Percentiles rank a stretch among this genome's conserved stretches.
These are phyloP conservation scores for Aspergillus transmontanensis DNA, from an alignment of 2,329 filamentous ascomycete genomes.

Conservation along the genomic window DNA sequence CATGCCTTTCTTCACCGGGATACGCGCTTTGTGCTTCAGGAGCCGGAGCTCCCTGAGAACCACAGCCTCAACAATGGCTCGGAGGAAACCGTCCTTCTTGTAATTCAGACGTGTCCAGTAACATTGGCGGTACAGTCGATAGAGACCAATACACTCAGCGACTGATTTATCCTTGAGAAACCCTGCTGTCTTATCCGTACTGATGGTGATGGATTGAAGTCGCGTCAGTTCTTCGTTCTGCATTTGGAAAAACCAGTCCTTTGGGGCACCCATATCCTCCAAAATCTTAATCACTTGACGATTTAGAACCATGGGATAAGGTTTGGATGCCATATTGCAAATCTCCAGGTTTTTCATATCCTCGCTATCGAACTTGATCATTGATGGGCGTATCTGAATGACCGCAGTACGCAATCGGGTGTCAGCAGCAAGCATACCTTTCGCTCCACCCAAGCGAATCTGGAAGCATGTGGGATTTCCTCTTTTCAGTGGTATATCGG, in stretches of 20 bases:
- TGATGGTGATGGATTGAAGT: slow-evolving; percentile 62
- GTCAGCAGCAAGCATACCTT: slow-evolving; percentile 78
- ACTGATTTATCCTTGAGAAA: slow-evolving; percentile 67
- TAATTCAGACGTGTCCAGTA: slow-evolving; percentile 64
- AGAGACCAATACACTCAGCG: slow-evolving; percentile 62
- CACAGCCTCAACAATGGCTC: slow-evolving; percentile 68
- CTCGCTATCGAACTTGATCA: slow-evolving; percentile 78
- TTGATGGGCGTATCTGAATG: slow-evolving; percentile 69
- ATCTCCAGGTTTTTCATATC: slow-evolving; percentile 22
- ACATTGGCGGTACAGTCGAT: slow-evolving; percentile 62
- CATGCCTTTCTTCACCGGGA: slow-evolving; percentile 69
- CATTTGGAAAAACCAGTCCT: slow-evolving; percentile 63
- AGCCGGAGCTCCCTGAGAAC: slow-evolving; percentile 71
- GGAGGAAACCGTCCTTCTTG: slow-evolving; percentile 68
- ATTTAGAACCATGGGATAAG: slow-evolving; percentile 72
- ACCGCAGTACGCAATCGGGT: slow-evolving; percentile 57
- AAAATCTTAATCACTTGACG: slow-evolving; percentile 83
- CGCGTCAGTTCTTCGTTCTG: slow-evolving; percentile 65
- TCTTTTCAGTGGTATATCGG: slow-evolving; percentile 50
- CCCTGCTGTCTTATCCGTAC: slow-evolving; percentile 62
- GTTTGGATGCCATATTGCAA: slow-evolving; percentile 63
- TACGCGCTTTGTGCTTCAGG: slow-evolving; percentile 77
- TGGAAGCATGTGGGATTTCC: slow-evolving; percentile 68
- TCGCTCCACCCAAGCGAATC: slow-evolving; percentile 72
- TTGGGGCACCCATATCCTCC: slow-evolving; percentile 70